Percentiles rank a stretch among this genome's conserved stretches.
These are phyloP conservation scores for Oryza australiensis DNA, from an alignment of 176 grass and related monocot genomes.

Conservation along the genomic window DNA sequence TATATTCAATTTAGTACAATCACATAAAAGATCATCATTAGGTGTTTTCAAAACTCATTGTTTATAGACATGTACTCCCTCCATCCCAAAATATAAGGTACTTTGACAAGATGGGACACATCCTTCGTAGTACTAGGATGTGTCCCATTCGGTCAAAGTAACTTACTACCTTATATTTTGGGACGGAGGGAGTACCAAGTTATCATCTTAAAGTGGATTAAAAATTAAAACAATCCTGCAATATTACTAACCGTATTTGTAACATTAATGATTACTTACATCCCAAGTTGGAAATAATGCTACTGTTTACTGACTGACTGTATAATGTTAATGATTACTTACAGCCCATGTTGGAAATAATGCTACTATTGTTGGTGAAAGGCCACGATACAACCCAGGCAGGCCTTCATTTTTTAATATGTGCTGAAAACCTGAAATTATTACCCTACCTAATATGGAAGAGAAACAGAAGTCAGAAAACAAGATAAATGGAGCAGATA, in stretches of 20 bases:
- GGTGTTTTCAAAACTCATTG: not conserved
- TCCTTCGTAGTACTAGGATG: too few species aligned
- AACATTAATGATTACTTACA: constrained; percentile 52
- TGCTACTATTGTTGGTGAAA: constrained; percentile 84
- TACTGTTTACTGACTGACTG: constrained; percentile 32
- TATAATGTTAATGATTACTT: constrained; percentile 43
- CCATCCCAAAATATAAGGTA: too few species aligned
- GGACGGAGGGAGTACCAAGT: too few species aligned
- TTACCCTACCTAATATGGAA: constrained; percentile 64
- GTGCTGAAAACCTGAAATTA: constrained; percentile 72
- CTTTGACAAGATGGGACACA: too few species aligned
- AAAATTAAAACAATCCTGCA: constrained; percentile 3
- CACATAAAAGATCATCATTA: not conserved
- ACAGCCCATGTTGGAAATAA: constrained; percentile 87
- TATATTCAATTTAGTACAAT: not conserved
- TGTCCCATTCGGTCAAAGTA: too few species aligned
- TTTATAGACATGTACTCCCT: not conserved
- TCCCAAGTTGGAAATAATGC: constrained; percentile 83
- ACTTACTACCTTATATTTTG: too few species aligned
- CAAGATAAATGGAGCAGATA: not conserved
- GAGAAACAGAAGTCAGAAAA: constrained; percentile 29
- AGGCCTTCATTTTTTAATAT: constrained; percentile 84
- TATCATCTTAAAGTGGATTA: constrained; percentile 4
- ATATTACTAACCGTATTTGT: not conserved
- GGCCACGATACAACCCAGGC: constrained; percentile 79